These are phyloP conservation scores for Sclerotinia spermophila DNA, from an alignment of 2,329 filamentous ascomycete species.

Conservation along the genomic window DNA sequence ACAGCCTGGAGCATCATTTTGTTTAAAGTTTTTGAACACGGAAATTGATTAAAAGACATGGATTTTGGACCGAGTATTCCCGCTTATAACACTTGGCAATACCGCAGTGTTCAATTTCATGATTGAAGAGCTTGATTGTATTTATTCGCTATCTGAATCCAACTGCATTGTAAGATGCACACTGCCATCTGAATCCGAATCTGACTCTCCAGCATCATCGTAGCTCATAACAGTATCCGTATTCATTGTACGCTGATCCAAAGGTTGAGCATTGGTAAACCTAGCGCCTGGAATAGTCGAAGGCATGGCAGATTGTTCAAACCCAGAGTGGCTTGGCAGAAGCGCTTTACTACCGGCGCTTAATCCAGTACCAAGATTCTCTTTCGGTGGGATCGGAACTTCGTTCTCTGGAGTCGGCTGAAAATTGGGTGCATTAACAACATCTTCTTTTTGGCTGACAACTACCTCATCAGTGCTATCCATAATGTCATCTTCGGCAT, in stretches of 20 bases:
- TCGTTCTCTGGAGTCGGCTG: not conserved
- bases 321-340: not conserved
- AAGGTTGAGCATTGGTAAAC: not conserved
- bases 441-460: not conserved
- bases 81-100: not conserved
- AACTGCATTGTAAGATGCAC: slow-evolving; percentile 19
- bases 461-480: not conserved
- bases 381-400: no score
- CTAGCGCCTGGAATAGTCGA: not conserved
- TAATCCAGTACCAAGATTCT: not conserved
- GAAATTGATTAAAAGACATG: not conserved
- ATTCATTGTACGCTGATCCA: not conserved
- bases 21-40: not conserved
- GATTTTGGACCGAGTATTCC: not conserved
- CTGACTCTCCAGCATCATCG: slow-evolving; percentile 1
- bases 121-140: not conserved
- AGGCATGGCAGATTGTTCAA: not conserved
- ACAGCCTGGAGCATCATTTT: not conserved
- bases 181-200: slow-evolving; percentile 13
- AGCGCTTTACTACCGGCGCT: no score
- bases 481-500: slow-evolving; percentile 1
- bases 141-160: slow-evolving; percentile 11
- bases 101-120: not conserved
- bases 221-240: slow-evolving; percentile 6
- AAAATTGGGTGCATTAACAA: not conserved